Percentiles rank a stretch among this genome's conserved stretches.
Evolutionary conservation across 2,329 filamentous ascomycete genomes (phyloP).

Genomic region (Spiromastix sp.): DNA sequence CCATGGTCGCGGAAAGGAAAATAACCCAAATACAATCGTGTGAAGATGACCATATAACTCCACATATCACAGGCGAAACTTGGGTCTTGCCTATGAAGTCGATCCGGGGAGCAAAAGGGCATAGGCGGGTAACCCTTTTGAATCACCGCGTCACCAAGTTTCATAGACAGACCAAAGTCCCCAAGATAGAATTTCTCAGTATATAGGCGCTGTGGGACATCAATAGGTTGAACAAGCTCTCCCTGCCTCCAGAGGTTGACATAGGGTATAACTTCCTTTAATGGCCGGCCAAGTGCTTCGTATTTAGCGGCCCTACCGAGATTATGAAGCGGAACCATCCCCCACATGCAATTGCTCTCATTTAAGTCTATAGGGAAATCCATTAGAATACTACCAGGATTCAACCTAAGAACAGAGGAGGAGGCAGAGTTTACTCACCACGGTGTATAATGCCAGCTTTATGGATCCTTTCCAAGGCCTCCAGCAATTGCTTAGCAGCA

Average conservation of each 20-base stretch:
- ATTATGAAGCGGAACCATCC: conserved; percentile 15
- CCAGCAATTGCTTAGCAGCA: too few species aligned
- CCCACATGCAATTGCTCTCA: conserved; percentile 21
- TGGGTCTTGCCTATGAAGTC: conserved; percentile 16
- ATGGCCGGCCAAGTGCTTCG: too few species aligned
- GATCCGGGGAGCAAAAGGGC: conserved; percentile 18
- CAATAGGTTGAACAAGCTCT: conserved; percentile 14
- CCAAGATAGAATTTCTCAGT: conserved; percentile 20
- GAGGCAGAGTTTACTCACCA: conserved; percentile 1
- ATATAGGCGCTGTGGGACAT: conserved; percentile 14
- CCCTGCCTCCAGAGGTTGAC: too few species aligned
- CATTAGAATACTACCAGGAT: conserved; percentile 4
- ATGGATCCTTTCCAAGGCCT: conserved; percentile 2
- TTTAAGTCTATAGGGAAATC: conserved; percentile 17
- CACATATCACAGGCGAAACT: too few species aligned
- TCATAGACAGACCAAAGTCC: conserved; percentile 20
- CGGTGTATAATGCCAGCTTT: conserved; percentile 2
- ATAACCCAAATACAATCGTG: conserved; percentile 15
- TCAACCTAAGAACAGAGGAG: too few species aligned
- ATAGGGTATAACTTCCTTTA: conserved; percentile 17
- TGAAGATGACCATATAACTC: too few species aligned
- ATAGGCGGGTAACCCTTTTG: conserved; percentile 10
- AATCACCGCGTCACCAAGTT: conserved; percentile 11
- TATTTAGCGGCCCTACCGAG: conserved; percentile 18
- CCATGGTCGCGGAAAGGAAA: conserved; percentile 11